Base-by-base conservation (phyloP, 352 stramenopile species). In the Phytopythium litorale region DNA sequence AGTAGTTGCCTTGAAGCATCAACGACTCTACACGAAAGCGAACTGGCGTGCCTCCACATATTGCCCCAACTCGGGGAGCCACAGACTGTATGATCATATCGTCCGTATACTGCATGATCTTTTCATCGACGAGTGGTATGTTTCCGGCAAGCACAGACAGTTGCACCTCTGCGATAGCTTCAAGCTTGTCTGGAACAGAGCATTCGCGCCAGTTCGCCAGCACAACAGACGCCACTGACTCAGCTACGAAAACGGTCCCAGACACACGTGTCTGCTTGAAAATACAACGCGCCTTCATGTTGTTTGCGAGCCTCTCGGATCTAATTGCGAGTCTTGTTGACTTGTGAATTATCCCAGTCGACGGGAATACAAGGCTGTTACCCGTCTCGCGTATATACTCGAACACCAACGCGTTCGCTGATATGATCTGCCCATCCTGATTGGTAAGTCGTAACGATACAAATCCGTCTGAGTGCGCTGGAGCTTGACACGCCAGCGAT, bases 371-470 rank as follows among this genome's bases (percentile, higher is more conserved):
- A 4, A 23, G 56, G 37, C 65, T 56, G 9, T 35, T 13, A 3
- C 58, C 62, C 33, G 50, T 2, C 4, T 56, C 56, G 23, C 30
- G 49, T 46, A 75, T 72, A 56, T 71, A 74, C 49, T 78, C 64
- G 12, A 87, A 56, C 25, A 71, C 53, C 23, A 84, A 6, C 5
- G 70, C 65, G 21, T 87, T 87, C 57, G 77, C 64, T 33, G 76
- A 84, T 13, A 78, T 43, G 7, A 63, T 42, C 21, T 21, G 40
- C 33, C 25, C 21, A 7, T 58, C 57, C 9, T 53, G 37, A 28
- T 73, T 70, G 11, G 58, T 63, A 30, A 87, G 40, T n/a, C 63
- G 64, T 37, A 87, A 60, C 18, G 59, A 46, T n/a, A 73, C 52
- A 2, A 60, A 58, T 15, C 48, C 49, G 32, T 58, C 54, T 6